Percentiles rank a stretch among this genome's conserved stretches.
phyloP scores from a whole-genome alignment of 1,284 basidiomycete species.

The Ustilago curta region DNA sequence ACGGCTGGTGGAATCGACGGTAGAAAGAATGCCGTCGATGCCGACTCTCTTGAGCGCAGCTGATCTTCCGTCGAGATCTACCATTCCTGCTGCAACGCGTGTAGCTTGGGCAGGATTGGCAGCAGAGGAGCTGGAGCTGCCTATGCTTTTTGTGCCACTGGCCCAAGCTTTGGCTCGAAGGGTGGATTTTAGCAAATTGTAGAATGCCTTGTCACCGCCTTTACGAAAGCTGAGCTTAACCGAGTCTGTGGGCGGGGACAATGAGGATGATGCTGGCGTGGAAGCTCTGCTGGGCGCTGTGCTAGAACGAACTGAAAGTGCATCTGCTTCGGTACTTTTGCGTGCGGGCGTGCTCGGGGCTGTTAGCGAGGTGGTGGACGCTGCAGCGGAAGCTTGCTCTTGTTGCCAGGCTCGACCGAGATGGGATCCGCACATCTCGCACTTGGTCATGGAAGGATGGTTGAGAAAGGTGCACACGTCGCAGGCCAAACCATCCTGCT shows the following conservation, averaged over 20 bases:
- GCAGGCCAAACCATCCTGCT: conserved; percentile 72
- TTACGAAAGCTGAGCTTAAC: conserved; percentile 82
- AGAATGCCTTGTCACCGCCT: conserved; percentile 88
- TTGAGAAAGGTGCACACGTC: conserved; percentile 93
- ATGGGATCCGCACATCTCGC: conserved; percentile 88
- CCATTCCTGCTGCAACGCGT: conserved; percentile 34
- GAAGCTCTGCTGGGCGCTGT: conserved; percentile 52
- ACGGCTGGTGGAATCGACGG: conserved; percentile 71
- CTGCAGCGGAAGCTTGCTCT: conserved; percentile 34
- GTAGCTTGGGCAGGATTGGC: conserved; percentile 12
- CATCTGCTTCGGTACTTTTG: conserved; percentile 43
- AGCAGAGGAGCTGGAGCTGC: neutral
- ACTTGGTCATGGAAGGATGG: conserved; percentile 78
- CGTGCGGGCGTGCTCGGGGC: conserved; percentile 30
- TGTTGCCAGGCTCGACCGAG: conserved; percentile 70
- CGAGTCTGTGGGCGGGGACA: conserved; percentile 71
- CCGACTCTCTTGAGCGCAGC: conserved; percentile 48
- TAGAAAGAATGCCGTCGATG: conserved; percentile 47
- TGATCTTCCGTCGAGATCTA: conserved; percentile 52
- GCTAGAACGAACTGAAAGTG: conserved; percentile 33
- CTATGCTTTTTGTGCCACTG: conserved; percentile 8
- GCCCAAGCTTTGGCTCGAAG: conserved; percentile 83
- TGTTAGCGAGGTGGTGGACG: conserved; percentile 25
- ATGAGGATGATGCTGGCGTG: conserved; percentile 75
- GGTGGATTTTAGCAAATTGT: conserved; percentile 81